These are phyloP conservation scores for Calonectria pauciramosa DNA, from an alignment of 2,329 filamentous ascomycete species.

Conservation along the genomic window DNA sequence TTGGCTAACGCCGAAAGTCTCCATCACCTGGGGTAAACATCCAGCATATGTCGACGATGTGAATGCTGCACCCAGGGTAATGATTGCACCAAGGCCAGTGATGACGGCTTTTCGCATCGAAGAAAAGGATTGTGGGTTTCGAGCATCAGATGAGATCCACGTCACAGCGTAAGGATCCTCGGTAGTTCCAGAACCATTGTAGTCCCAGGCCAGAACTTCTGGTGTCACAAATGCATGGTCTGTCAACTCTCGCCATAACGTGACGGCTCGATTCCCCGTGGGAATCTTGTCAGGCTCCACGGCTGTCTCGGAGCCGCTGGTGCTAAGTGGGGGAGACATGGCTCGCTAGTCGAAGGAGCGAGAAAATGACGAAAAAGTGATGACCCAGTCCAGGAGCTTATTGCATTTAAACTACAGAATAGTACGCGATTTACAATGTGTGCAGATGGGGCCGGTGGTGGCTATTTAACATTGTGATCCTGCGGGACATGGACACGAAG, in stretches of 20 bases:
- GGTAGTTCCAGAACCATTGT: slow-evolving; percentile 11
- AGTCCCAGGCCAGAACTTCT: neutral
- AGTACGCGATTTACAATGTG: neutral
- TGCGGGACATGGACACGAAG: neutral
- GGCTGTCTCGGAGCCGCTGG: slow-evolving; percentile 3
- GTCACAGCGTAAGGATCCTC: slow-evolving; percentile 1
- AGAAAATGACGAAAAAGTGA: neutral
- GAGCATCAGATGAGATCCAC: slow-evolving; percentile 5
- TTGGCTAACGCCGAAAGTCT: neutral
- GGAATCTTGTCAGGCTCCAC: slow-evolving; percentile 15
- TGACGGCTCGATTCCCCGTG: neutral
- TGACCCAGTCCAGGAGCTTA: neutral
- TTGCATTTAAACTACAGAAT: slow-evolving; percentile 11
- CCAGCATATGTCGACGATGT: slow-evolving; percentile 17
- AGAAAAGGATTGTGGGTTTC: slow-evolving; percentile 17
- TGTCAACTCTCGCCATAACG: slow-evolving; percentile 3
- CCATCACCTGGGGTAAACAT: slow-evolving; percentile 8
- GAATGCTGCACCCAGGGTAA: slow-evolving; percentile 11
- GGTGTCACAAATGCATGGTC: slow-evolving; percentile 12
- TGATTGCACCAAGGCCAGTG: slow-evolving; percentile 18
- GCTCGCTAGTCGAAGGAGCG: neutral
- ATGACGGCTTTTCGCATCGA: neutral
- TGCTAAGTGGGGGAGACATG: slow-evolving; percentile 4
- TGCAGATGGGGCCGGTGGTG: neutral
- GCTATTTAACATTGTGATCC: neutral